Conservation (phyloP, 176 grass and related monocot species). For the Guadua angustifolia region DNA sequence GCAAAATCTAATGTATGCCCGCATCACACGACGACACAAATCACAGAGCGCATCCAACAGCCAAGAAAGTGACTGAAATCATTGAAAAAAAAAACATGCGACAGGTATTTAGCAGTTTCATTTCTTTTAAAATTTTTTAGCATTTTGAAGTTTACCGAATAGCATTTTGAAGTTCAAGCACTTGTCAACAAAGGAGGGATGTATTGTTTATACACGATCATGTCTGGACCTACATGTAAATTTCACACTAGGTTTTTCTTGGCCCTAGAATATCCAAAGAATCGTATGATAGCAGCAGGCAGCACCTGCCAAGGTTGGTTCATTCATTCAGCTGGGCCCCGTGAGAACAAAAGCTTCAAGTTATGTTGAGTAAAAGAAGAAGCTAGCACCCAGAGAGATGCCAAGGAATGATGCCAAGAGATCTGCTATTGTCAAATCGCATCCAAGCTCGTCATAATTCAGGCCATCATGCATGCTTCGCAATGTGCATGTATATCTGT, state of each 20-base stretch:
- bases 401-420: conserved; percentile 35
- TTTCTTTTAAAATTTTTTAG: too few relatives aligned
- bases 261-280: neutral
- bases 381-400: conserved; percentile 3
- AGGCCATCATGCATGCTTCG: neutral
- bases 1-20: too few relatives aligned
- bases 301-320: neutral
- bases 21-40: too few relatives aligned
- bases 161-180: neutral
- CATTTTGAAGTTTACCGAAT: neutral
- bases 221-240: neutral
- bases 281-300: neutral
- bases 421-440: conserved; percentile 20
- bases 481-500: neutral
- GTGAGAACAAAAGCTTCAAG: conserved; percentile 26
- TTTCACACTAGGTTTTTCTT: neutral
- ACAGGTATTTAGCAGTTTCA: too few relatives aligned
- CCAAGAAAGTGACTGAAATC: too few relatives aligned
- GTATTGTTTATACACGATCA: neutral
- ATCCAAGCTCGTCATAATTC: conserved; percentile 37
- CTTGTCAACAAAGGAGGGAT: neutral
- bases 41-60: too few relatives aligned
- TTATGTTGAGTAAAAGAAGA: neutral
- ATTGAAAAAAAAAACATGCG: too few relatives aligned
- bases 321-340: neutral